phyloP scores from a whole-genome alignment of 2,329 filamentous ascomycete species.

The Aspergillus puulaauensis region DNA sequence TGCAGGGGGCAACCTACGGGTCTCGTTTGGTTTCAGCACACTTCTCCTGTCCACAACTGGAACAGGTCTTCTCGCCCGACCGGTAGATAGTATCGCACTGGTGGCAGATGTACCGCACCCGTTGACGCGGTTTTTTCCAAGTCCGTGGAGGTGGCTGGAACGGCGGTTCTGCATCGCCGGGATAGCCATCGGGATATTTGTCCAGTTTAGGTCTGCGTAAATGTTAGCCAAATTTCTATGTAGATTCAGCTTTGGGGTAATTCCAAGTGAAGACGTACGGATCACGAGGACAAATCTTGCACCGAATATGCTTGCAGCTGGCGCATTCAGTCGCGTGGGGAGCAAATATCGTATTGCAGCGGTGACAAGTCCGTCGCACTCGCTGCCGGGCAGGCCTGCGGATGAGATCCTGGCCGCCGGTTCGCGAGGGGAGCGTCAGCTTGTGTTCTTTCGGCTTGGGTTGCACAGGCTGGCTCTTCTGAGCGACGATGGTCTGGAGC shows the following conservation, averaged over 20 bases:
- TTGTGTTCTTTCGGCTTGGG: conserved; percentile 36
- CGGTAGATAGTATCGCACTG: conserved; percentile 36
- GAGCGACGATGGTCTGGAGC: conserved; percentile 18
- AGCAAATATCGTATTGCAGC: conserved; percentile 65
- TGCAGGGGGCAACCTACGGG: conserved; percentile 34
- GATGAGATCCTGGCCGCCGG: conserved; percentile 68
- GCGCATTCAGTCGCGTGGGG: conserved; percentile 62
- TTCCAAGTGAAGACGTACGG: conserved; percentile 59
- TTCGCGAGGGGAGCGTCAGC: conserved; percentile 59
- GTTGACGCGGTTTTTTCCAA: conserved; percentile 36
- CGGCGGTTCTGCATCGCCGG: conserved; percentile 43
- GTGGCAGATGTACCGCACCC: conserved; percentile 45
- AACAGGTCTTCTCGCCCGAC: conserved; percentile 33
- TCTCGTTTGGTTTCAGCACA: conserved; percentile 42
- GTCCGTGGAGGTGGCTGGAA: conserved; percentile 34
- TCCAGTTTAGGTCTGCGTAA: conserved; percentile 36
- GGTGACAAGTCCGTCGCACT: conserved; percentile 73
- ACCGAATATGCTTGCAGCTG: conserved; percentile 70
- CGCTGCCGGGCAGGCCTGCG: conserved; percentile 71
- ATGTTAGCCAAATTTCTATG: conserved; percentile 5
- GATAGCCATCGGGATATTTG: conserved; percentile 47
- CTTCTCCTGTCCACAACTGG: conserved; percentile 41
- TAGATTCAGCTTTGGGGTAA: background rate
- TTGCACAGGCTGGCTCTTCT: conserved; percentile 41
- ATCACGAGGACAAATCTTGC: conserved; percentile 76